Evolutionary conservation across 2,329 filamentous ascomycete species (phyloP).

Genomic region (Aspergillus jensenii): DNA sequence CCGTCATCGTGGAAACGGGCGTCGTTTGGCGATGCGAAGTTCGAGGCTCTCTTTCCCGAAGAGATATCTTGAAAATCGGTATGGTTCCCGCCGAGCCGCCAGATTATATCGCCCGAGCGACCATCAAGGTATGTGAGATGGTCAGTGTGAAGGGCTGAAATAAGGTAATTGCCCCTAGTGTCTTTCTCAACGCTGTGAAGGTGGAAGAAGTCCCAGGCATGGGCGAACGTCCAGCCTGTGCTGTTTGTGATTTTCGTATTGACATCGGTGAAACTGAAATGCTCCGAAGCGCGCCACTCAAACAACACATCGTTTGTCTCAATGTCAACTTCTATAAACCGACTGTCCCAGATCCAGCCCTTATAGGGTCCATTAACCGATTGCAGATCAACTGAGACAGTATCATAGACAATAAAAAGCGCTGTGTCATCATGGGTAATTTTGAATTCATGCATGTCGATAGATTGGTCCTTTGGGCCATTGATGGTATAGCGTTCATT

Average conservation of each 20-base stretch:
- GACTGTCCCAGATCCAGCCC: conserved; percentile 43
- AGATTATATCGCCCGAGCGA: conserved; percentile 47
- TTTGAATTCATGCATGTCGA: conserved; percentile 47
- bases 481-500: conserved; percentile 37
- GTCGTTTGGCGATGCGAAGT: conserved; percentile 55
- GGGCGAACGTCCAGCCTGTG: conserved; percentile 16
- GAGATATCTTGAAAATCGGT: conserved; percentile 46
- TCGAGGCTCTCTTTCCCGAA: conserved; percentile 42
- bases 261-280: conserved; percentile 34
- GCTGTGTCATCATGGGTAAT: conserved; percentile 46
- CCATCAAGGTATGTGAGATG: conserved; percentile 45
- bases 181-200: conserved; percentile 57
- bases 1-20: conserved; percentile 43
- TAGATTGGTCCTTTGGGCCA: conserved; percentile 36
- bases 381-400: conserved; percentile 39
- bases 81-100: conserved; percentile 51
- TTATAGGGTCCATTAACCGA: conserved; percentile 31
- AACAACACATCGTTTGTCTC: conserved; percentile 46
- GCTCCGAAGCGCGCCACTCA: conserved; percentile 50
- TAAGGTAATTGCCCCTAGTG: conserved; percentile 43
- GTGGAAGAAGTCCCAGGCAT: conserved; percentile 56
- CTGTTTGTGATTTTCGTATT: conserved; percentile 17
- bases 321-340: conserved; percentile 50
- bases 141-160: conserved; percentile 41
- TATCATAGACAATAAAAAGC: conserved; percentile 43